Base-by-base conservation (phyloP, 176 grass and related monocot species). In the Saccharum spontaneum region DNA sequence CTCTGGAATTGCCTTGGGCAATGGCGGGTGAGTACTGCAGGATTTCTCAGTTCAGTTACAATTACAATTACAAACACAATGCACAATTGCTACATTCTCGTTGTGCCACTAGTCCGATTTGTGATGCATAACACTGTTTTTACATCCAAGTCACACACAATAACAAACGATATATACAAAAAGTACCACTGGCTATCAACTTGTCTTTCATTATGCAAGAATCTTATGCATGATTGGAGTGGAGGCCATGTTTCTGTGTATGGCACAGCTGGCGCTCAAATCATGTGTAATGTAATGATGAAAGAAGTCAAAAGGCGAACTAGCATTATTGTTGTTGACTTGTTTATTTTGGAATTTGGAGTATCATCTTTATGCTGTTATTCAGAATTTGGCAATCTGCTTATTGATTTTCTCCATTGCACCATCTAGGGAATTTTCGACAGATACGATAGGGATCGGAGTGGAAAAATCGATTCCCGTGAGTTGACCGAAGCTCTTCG, bases 1-100 rank as follows among this genome's bases (percentile, higher is more conserved):
- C 88, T 98, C 45, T 98, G 95, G 95, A 84, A 88, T 83, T 98
- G 91, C 74, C 85, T 98, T 2, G 89, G 92, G 6, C 95, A 98
- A 88, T 98, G 95, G 95, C 92, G 86, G 89, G 95, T 98, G 83
- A 91, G 86, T 74, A 38, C 22, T 1, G 1, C 18, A 78, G 9
- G 20, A 43, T 70, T 54, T 31, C 2, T 1, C 6, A 48, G 0
- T 69, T 81, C 20, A 68, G n/a, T 10, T 57, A 1, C 10, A 68
- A 23, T 4, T 43, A 8, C 15, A 50, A 1, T 59, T 50, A 31
- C 18, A 48, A 61, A 76, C 11, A 63, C 4, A 76, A 60, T 30
- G 31, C 8, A 7, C 22, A 39, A 4, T 18, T 30, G 7, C 23
- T n/a, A 17, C 45, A 70, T 63, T 71, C 38, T 45, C 8, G 8